Conservation (phyloP, 169 alveolate species). For the Eimeria sp. region DNA sequence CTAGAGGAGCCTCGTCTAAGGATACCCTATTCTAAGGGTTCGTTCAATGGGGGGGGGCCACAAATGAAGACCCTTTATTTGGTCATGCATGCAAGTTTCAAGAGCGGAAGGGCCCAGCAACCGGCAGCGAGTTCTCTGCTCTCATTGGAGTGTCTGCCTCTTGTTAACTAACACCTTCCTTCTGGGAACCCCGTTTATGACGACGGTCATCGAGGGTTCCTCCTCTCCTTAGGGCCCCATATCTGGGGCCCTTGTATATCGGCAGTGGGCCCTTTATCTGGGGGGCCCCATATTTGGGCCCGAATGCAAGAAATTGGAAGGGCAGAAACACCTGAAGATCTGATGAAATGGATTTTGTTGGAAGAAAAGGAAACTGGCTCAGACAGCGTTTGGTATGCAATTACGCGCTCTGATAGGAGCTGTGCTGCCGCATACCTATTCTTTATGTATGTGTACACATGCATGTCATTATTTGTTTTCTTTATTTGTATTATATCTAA, state of each 20-base stretch:
- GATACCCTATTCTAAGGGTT: background rate
- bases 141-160: too few species aligned
- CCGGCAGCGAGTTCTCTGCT: too few species aligned
- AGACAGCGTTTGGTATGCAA: too few species aligned
- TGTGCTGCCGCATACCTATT: too few species aligned
- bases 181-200: background rate
- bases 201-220: background rate
- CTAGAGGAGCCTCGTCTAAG: background rate
- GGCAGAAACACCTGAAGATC: background rate
- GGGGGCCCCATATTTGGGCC: conserved; percentile 18
- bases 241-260: background rate
- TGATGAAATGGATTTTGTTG: background rate
- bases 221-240: background rate
- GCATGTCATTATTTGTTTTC: too few species aligned
- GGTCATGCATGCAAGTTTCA: background rate
- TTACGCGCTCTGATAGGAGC: too few species aligned
- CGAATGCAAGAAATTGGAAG: background rate
- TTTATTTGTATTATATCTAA: too few species aligned
- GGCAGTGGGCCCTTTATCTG: background rate
- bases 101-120: too few species aligned
- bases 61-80: background rate
- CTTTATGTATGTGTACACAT: too few species aligned
- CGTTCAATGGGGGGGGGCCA: background rate
- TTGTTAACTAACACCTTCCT: too few species aligned
- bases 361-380: background rate